phyloP scores from a whole-genome alignment of 2,329 filamentous ascomycete species.

The Arthrobotrys sphaeroides region DNA sequence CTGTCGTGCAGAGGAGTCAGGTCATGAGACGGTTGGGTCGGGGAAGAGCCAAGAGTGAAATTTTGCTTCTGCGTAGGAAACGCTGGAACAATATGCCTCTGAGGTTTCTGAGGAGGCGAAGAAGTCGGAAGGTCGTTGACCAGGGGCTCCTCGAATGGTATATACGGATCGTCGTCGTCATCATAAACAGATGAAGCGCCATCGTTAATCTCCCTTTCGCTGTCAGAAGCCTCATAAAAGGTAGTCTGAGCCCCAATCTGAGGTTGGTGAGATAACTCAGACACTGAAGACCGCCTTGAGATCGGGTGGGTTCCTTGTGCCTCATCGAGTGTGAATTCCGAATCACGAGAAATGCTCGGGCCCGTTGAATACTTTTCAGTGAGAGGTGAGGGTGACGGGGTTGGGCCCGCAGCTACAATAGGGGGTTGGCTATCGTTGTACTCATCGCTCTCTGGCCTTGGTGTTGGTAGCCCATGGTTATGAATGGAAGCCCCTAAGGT shows the following conservation, averaged over 20 bases:
- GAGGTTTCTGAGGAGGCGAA: constrained; percentile 8
- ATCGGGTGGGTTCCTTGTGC: neutral
- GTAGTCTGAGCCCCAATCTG: constrained; percentile 29
- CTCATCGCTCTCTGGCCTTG: constrained; percentile 45
- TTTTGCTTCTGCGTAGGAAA: constrained; percentile 26
- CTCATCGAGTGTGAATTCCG: constrained; percentile 13
- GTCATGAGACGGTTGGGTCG: neutral
- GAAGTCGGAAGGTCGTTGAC: neutral
- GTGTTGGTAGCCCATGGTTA: constrained; percentile 39
- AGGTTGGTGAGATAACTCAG: neutral
- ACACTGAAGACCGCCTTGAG: constrained; percentile 28
- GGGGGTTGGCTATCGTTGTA: constrained; percentile 22
- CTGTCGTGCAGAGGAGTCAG: constrained; percentile 55
- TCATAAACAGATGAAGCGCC: constrained; percentile 51
- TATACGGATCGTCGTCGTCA: constrained; percentile 35
- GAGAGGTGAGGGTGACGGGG: constrained; percentile 39
- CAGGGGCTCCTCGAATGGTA: constrained; percentile 31
- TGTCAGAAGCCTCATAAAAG: constrained; percentile 47
- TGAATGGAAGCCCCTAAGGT: constrained; percentile 13
- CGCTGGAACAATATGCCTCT: constrained; percentile 20
- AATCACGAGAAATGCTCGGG: constrained; percentile 5
- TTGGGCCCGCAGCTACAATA: constrained; percentile 20
- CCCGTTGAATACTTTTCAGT: constrained; percentile 30
- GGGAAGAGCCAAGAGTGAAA: neutral
- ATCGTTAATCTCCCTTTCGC: constrained; percentile 46